Conservation (phyloP, 441 rosid species). For the Isatis lusitanica region DNA sequence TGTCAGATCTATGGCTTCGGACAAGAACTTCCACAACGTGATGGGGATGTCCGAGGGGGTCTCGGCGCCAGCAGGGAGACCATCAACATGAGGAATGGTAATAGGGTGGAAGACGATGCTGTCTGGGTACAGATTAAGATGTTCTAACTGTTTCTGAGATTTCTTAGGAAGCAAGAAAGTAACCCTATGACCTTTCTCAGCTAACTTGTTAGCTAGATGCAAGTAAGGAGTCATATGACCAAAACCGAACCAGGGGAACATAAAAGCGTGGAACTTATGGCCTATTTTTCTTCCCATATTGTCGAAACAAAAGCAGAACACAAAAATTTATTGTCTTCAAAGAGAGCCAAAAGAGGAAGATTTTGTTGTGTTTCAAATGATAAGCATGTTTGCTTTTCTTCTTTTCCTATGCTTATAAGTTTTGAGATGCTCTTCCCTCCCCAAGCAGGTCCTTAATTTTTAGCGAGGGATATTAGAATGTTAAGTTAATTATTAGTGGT, state of each 20-base stretch:
- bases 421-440: too few species aligned
- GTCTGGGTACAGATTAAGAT: constrained; percentile 46
- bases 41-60: constrained; percentile 64
- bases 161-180: constrained; percentile 55
- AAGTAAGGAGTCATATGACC: constrained; percentile 46
- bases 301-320: too few species aligned
- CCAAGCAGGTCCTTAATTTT: too few species aligned
- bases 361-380: too few species aligned
- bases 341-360: too few species aligned
- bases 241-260: constrained; percentile 42
- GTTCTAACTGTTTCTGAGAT: constrained; percentile 39
- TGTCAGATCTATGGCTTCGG: constrained; percentile 57
- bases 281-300: too few species aligned
- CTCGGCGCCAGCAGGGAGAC: constrained; percentile 61
- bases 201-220: constrained; percentile 45
- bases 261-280: constrained; percentile 25
- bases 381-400: too few species aligned
- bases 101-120: constrained; percentile 46
- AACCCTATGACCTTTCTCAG: constrained; percentile 40
- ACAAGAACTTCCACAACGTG: constrained; percentile 33
- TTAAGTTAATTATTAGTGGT: too few species aligned
- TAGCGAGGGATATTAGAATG: too few species aligned
- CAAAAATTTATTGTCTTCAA: too few species aligned
- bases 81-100: constrained; percentile 49
- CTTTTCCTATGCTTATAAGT: too few species aligned